phyloP scores from a whole-genome alignment of 371 early-diverging fungal species.

The Paraphysoderma sedebokerense region DNA sequence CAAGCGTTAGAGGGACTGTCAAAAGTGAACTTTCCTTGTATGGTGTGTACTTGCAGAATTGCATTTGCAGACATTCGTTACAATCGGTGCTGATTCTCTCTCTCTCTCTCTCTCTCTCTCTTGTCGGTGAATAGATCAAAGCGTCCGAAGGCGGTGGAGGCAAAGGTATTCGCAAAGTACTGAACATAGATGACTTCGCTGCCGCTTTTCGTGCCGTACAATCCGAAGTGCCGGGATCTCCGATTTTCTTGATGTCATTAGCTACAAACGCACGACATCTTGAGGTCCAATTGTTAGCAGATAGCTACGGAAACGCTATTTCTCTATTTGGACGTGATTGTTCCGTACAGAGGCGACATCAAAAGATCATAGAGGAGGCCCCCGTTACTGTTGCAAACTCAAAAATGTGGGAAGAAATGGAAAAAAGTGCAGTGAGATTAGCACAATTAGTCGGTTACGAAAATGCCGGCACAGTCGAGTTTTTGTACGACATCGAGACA shows the following conservation, averaged over 20 bases:
- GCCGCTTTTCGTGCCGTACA: conserved; percentile 68
- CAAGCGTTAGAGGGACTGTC: conserved; percentile 64
- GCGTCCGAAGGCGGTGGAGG: conserved; percentile 99
- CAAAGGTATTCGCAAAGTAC: conserved; percentile 93
- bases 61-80: no score
- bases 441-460: conserved; percentile 90
- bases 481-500: conserved; percentile 72
- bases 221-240: conserved; percentile 90
- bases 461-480: conserved; percentile 96
- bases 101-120: background rate
- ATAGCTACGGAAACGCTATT: conserved; percentile 91
- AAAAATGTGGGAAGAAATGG: conserved; percentile 75
- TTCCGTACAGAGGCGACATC: conserved; percentile 96
- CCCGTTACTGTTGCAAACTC: conserved; percentile 82
- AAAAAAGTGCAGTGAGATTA: conserved; percentile 85
- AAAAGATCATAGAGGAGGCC: conserved; percentile 90
- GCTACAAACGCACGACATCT: conserved; percentile 91
- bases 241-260: conserved; percentile 92
- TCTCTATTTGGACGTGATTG: conserved; percentile 97
- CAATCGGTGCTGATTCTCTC: background rate
- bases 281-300: conserved; percentile 94
- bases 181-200: conserved; percentile 47
- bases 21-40: conserved; percentile 87
- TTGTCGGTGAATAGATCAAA: conserved; percentile 39
- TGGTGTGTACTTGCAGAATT: conserved; percentile 30